phyloP scores from a whole-genome alignment of 2,329 filamentous ascomycete species.

The Calonectria hongkongensis region DNA sequence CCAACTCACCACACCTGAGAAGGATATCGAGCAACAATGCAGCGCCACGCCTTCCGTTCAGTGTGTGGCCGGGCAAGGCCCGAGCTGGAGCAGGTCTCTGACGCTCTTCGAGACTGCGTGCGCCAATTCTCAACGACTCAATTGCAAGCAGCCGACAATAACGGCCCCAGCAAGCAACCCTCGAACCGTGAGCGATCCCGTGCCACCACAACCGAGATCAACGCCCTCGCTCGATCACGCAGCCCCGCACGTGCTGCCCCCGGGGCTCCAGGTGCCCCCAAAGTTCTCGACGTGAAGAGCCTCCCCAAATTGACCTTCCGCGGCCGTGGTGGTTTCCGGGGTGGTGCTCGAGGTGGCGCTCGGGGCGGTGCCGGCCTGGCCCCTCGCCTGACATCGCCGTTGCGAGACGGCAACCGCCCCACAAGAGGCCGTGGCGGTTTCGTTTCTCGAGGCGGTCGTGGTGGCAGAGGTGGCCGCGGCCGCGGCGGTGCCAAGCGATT shows the following conservation, averaged over 20 bases:
- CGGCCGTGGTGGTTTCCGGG: conserved; percentile 45
- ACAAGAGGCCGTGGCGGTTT: conserved; percentile 27
- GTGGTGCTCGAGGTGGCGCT: conserved; percentile 34
- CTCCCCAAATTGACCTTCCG: conserved; percentile 55
- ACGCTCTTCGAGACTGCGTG: conserved; percentile 58
- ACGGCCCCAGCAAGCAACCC: conserved; percentile 47
- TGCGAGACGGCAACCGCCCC: neutral
- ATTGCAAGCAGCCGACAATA: conserved; percentile 56
- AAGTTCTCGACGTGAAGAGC: conserved; percentile 63
- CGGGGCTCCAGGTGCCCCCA: conserved; percentile 51
- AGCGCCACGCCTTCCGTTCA: conserved; percentile 62
- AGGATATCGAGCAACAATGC: conserved; percentile 57
- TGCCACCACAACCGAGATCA: conserved; percentile 60
- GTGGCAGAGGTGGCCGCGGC: conserved; percentile 36
- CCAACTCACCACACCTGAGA: conserved; percentile 45
- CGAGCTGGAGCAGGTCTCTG: conserved; percentile 57
- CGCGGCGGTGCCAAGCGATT: conserved; percentile 43
- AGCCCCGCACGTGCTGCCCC: conserved; percentile 35
- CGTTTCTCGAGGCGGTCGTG: conserved; percentile 46
- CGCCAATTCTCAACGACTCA: conserved; percentile 64
- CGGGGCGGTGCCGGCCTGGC: conserved; percentile 5
- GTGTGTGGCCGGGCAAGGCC: conserved; percentile 60
- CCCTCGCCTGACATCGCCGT: conserved; percentile 8
- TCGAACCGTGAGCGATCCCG: conserved; percentile 57
- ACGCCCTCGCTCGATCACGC: conserved; percentile 54